Evolutionary conservation across 805 yeast genomes (phyloP).

Genomic region (Myxozyma melibiosi): DNA sequence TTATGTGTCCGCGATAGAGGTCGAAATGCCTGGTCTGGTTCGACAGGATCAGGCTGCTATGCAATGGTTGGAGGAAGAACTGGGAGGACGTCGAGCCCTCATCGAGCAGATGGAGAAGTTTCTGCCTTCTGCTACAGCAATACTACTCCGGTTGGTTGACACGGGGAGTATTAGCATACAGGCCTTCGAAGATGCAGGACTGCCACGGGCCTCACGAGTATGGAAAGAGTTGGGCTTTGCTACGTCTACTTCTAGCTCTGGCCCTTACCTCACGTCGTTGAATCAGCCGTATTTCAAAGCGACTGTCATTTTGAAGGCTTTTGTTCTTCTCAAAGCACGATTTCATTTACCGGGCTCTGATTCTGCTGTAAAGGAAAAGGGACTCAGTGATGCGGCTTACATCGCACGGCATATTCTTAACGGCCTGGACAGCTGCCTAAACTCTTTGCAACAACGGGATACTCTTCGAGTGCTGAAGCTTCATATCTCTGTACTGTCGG

Average conservation of each 20-base stretch:
- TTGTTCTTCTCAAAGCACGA: background rate
- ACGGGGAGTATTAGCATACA: background rate
- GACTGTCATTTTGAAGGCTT: background rate
- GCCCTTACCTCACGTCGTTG: background rate
- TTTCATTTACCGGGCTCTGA: background rate
- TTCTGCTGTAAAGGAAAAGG: background rate
- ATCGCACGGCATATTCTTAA: conserved; percentile 15
- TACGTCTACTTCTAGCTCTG: background rate
- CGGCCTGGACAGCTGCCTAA: conserved; percentile 3
- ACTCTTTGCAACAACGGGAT: conserved; percentile 9
- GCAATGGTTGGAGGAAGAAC: background rate
- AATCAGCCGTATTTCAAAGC: conserved; percentile 15
- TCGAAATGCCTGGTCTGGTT: background rate
- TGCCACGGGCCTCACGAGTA: background rate
- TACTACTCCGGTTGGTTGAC: background rate
- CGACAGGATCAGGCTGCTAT: background rate
- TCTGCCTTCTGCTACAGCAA: background rate
- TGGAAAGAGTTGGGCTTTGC: conserved; percentile 11
- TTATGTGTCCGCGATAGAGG: conserved; percentile 6
- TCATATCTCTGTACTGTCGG: background rate
- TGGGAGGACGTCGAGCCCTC: background rate
- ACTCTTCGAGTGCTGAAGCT: conserved; percentile 11
- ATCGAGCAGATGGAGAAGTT: background rate
- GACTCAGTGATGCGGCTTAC: background rate
- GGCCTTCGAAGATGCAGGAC: background rate